Conservation (phyloP, 2,329 filamentous ascomycete species). For the Pseudogymnoascus sp. region DNA sequence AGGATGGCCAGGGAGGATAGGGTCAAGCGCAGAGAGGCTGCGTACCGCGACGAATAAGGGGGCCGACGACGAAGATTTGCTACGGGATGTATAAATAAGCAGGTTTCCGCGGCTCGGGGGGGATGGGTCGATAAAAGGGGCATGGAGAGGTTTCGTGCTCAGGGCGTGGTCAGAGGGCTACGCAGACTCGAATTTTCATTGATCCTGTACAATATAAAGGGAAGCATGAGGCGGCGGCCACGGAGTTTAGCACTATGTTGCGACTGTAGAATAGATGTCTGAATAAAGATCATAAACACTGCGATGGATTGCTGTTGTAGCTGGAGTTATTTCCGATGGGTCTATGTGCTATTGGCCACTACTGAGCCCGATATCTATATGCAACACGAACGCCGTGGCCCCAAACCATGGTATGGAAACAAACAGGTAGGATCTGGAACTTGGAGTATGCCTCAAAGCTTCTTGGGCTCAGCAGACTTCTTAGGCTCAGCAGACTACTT, state of each 20-base stretch:
- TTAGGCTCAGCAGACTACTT: neutral
- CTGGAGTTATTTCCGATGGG: neutral
- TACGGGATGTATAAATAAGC: slow-evolving; percentile 9
- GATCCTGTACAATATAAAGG: slow-evolving; percentile 9
- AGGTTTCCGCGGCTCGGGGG: neutral
- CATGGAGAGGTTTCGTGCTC: neutral
- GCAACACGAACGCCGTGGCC: neutral
- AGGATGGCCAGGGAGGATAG: slow-evolving; percentile 47
- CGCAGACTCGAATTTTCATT: slow-evolving; percentile 4
- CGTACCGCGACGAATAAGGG: slow-evolving; percentile 12
- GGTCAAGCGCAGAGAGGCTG: slow-evolving; percentile 36
- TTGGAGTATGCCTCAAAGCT: neutral
- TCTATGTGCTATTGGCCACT: neutral
- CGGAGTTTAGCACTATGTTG: slow-evolving; percentile 9
- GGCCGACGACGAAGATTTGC: neutral
- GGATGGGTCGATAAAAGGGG: neutral
- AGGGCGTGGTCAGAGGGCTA: slow-evolving; percentile 1
- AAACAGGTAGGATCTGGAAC: neutral
- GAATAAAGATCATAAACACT: slow-evolving; percentile 9
- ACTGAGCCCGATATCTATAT: neutral
- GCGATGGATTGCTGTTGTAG: neutral
- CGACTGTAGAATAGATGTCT: slow-evolving; percentile 10
- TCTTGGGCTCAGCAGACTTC: neutral
- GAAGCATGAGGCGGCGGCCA: slow-evolving; percentile 5
- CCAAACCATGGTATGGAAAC: neutral